These are phyloP conservation scores for Fusarium oligoseptatum DNA, from an alignment of 2,329 filamentous ascomycete genomes.

Conservation along the genomic window DNA sequence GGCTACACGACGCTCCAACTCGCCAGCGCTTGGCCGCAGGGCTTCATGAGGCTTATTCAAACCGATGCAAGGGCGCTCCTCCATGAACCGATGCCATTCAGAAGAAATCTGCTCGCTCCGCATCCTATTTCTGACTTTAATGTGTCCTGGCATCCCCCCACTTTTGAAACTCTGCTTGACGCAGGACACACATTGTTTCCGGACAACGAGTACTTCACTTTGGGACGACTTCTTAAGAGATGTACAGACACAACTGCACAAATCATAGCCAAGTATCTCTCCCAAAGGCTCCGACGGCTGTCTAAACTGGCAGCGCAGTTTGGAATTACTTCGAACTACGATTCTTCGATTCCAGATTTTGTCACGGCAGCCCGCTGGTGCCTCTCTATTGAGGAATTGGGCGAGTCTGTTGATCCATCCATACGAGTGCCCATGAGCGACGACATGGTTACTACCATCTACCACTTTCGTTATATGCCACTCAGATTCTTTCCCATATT, in stretches of 20 bases:
- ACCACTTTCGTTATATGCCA: rapidly evolving
- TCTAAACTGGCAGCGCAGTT: not conserved
- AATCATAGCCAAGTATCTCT: not conserved
- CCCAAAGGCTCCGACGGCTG: not conserved
- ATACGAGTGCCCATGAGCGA: not conserved
- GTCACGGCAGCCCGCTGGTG: not conserved
- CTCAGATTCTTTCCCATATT: not conserved
- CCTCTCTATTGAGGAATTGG: not conserved
- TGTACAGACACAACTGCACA: rapidly evolving
- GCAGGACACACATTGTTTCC: not conserved
- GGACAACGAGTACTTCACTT: rapidly evolving
- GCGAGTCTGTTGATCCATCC: not conserved
- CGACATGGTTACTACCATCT: not conserved
- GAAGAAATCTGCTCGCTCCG: rapidly evolving
- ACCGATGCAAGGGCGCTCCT: not conserved
- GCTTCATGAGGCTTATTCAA: not conserved
- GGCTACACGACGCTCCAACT: not conserved
- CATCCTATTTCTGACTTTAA: rapidly evolving
- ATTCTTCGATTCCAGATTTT: not conserved
- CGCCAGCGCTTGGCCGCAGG: not conserved
- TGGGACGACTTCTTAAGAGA: rapidly evolving
- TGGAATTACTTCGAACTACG: not conserved
- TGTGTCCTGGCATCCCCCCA: rapidly evolving
- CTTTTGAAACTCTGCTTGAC: not conserved
- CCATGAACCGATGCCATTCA: not conserved